phyloP scores from a whole-genome alignment of 83 land plant species.

The Thuja plicata region DNA sequence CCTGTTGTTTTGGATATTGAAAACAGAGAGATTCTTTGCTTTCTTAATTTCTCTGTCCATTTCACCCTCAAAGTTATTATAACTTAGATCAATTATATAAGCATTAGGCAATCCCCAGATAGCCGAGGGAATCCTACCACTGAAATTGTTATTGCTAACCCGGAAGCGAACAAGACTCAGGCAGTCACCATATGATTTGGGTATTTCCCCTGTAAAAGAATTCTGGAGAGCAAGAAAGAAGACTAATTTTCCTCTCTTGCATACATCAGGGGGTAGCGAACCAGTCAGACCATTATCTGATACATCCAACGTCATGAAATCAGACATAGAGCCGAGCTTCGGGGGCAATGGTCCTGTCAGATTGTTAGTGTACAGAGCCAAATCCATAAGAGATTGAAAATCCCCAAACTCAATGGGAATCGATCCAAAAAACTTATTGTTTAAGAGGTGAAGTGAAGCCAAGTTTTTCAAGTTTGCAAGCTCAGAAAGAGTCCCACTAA shows the following conservation, averaged over 20 bases:
- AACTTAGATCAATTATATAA: too few species aligned
- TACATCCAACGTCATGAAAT: slow-evolving; percentile 16
- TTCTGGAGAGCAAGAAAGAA: slow-evolving; percentile 50
- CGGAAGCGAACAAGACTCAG: slow-evolving; percentile 35
- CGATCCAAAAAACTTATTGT: slow-evolving; percentile 48
- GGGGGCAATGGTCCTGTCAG: slow-evolving; percentile 46
- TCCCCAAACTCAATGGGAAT: slow-evolving; percentile 40
- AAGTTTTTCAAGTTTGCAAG: background rate
- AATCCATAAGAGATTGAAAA: slow-evolving; percentile 27
- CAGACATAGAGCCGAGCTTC: slow-evolving; percentile 21
- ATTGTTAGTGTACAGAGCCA: slow-evolving; percentile 51
- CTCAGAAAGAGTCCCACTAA: background rate
- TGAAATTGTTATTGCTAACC: slow-evolving; percentile 49
- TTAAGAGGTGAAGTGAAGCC: slow-evolving; percentile 40
- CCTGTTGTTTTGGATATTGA: slow-evolving; percentile 17
- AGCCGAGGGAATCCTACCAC: slow-evolving; percentile 48
- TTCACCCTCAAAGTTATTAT: slow-evolving; percentile 26
- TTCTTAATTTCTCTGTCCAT: slow-evolving; percentile 16
- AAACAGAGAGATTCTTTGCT: slow-evolving; percentile 16
- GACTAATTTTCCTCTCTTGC: slow-evolving; percentile 35
- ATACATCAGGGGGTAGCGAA: slow-evolving; percentile 39
- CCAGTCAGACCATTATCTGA: slow-evolving; percentile 44
- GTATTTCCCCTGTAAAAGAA: slow-evolving; percentile 47
- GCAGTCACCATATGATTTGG: slow-evolving; percentile 50
- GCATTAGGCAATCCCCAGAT: slow-evolving; percentile 36